These are phyloP conservation scores for Linderina pennispora DNA, from an alignment of 192 early-diverging fungal genomes.

Conservation along the genomic window DNA sequence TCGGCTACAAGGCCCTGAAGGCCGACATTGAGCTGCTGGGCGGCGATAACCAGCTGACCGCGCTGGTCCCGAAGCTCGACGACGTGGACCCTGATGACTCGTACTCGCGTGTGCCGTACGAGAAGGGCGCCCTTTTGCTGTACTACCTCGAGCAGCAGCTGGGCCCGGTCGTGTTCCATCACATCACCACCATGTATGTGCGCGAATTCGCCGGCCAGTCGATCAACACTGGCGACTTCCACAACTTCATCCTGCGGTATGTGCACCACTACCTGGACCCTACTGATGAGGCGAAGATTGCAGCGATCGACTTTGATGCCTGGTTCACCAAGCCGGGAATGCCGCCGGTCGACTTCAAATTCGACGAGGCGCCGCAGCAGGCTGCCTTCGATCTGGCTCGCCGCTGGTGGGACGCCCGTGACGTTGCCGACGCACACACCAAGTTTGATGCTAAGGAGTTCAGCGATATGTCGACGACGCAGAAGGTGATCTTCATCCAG, in stretches of 20 bases:
- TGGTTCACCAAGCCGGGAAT: conserved; percentile 81
- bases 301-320: conserved; percentile 74
- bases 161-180: conserved; percentile 72
- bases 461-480: conserved; percentile 52
- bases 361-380: conserved; percentile 66
- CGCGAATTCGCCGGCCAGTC: conserved; percentile 70
- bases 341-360: conserved; percentile 73
- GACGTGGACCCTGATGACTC: conserved; percentile 79
- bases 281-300: conserved; percentile 52
- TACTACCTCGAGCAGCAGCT: conserved; percentile 87
- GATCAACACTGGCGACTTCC: conserved; percentile 78
- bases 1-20: conserved; percentile 70
- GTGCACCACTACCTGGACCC: conserved; percentile 53
- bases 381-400: conserved; percentile 65
- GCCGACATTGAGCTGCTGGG: conserved; percentile 66
- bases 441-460: background rate
- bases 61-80: conserved; percentile 66
- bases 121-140: conserved; percentile 93
- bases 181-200: conserved; percentile 65
- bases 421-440: conserved; percentile 9
- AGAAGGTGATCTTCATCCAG: conserved; percentile 75
- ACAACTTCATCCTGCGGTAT: conserved; percentile 64
- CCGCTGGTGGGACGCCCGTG: conserved; percentile 56
- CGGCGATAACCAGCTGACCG: conserved; percentile 57
- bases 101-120: conserved; percentile 81